Conservation (phyloP, 306 rosid species). For the Corylus americana region DNA sequence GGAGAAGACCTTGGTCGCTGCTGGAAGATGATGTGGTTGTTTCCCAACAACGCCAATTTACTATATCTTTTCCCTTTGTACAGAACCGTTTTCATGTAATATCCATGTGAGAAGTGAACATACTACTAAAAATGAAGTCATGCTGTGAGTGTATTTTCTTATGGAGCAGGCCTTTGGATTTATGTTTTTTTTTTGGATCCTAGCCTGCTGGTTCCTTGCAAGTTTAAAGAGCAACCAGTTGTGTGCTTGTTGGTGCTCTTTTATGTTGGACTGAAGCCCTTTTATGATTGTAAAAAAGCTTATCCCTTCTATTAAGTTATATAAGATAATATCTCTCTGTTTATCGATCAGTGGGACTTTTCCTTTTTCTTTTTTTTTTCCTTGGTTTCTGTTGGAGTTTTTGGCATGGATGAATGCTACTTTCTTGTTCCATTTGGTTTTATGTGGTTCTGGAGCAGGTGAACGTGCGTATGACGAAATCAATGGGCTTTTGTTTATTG, state of each 20-base stretch:
- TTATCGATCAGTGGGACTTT: not conserved
- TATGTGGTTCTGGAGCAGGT: not conserved
- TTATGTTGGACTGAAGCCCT: not conserved
- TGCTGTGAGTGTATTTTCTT: slow-evolving; percentile 22
- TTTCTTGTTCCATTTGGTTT: not conserved
- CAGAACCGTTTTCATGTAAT: slow-evolving; percentile 31
- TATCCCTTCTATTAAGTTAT: not conserved
- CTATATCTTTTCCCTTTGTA: slow-evolving; percentile 32
- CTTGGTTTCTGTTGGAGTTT: not conserved
- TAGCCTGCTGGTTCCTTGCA: slow-evolving; percentile 26
- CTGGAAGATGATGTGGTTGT: slow-evolving; percentile 47
- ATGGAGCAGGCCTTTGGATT: slow-evolving; percentile 40
- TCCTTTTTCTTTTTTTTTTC: not conserved
- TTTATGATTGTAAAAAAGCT: slow-evolving; percentile 12
- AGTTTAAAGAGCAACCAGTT: slow-evolving; percentile 11
- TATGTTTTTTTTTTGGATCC: slow-evolving; percentile 42
- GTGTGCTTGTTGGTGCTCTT: not conserved
- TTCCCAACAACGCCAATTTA: slow-evolving; percentile 17
- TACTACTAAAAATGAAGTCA: slow-evolving; percentile 29
- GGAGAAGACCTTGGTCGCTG: slow-evolving; percentile 41
- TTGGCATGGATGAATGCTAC: not conserved
- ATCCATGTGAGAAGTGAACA: slow-evolving; percentile 26
- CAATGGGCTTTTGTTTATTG: not conserved
- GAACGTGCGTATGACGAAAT: not conserved
- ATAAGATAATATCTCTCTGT: not conserved